These are phyloP conservation scores for Solanum phureja DNA, from an alignment of 257 asterid genomes.

Conservation along the genomic window DNA sequence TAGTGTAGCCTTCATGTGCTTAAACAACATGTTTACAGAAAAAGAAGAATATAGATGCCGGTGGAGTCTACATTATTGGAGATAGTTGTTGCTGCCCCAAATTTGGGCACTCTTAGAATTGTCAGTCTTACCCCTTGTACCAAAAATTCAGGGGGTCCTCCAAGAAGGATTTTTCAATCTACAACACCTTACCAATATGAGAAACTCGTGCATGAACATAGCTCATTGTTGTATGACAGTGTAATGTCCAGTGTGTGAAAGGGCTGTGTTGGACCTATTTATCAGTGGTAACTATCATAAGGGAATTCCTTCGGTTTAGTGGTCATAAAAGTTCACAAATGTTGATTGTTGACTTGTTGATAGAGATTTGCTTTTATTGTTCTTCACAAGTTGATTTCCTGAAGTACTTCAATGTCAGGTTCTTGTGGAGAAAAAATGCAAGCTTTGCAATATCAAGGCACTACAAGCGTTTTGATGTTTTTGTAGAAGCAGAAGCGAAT, in stretches of 20 bases:
- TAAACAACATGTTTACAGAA: background rate
- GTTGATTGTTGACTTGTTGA: background rate
- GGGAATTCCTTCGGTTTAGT: background rate
- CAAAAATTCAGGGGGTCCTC: background rate
- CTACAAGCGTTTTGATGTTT: slow-evolving; percentile 77
- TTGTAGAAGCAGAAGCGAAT: slow-evolving; percentile 94
- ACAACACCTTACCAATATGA: background rate
- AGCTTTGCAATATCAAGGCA: slow-evolving; percentile 96
- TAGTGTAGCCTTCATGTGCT: background rate
- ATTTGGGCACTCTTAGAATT: background rate
- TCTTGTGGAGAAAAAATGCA: slow-evolving; percentile 88
- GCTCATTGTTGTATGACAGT: background rate
- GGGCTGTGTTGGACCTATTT: background rate
- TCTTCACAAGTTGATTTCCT: background rate
- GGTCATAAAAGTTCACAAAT: background rate
- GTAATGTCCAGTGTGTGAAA: background rate
- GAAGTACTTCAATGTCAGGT: slow-evolving; percentile 28
- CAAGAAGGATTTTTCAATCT: background rate
- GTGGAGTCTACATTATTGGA: background rate
- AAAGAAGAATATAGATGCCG: background rate
- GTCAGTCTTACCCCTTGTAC: background rate
- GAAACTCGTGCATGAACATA: background rate
- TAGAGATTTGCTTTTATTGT: background rate
- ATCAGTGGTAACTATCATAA: background rate
- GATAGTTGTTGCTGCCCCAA: background rate